A percentile compares a stretch with the other conserved stretches of the same genome.
Evolutionary conservation across 345 rosid species (phyloP).

Genomic region (Xanthoceras sorbifolium): DNA sequence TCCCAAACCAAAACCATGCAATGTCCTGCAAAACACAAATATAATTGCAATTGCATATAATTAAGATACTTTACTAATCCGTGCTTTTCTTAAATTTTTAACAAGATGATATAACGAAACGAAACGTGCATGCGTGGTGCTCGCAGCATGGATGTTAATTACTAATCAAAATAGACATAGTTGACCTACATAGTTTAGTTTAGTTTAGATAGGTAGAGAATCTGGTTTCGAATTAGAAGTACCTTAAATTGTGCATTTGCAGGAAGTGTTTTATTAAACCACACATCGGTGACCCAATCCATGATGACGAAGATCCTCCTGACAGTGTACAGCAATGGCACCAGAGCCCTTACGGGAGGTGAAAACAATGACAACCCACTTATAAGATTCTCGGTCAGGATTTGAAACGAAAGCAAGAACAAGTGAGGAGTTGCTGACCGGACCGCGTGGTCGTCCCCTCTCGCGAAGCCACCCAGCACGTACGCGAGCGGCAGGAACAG

Average conservation of each 20-base stretch:
- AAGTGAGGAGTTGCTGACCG: conserved; percentile 81
- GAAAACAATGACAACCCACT: conserved; percentile 75
- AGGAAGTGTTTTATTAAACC: conserved; percentile 66
- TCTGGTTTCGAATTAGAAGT: not conserved
- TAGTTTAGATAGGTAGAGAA: not conserved
- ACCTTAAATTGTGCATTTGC: conserved; percentile 57
- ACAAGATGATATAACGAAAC: too few relatives aligned
- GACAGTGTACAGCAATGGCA: conserved; percentile 74
- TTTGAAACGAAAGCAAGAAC: conserved; percentile 86
- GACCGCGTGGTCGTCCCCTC: conserved; percentile 77
- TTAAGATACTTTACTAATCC: too few relatives aligned
- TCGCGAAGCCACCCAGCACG: conserved; percentile 86
- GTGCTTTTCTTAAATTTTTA: too few relatives aligned
- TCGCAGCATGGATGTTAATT: too few relatives aligned
- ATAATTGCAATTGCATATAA: too few relatives aligned
- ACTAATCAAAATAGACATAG: too few relatives aligned
- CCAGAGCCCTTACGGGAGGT: conserved; percentile 80
- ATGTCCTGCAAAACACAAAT: conserved; percentile 36
- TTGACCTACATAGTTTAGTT: too few relatives aligned
- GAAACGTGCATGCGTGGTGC: too few relatives aligned
- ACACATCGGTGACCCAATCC: conserved; percentile 72
- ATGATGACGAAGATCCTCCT: conserved; percentile 71
- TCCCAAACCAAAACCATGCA: conserved; percentile 86
- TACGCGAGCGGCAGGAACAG: conserved; percentile 85
- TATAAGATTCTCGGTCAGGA: conserved; percentile 76